Evolutionary conservation across 1,284 basidiomycete species (phyloP), one percentile per base, ranked within the genome.

Genomic region (Coriolopsis trogii): DNA sequence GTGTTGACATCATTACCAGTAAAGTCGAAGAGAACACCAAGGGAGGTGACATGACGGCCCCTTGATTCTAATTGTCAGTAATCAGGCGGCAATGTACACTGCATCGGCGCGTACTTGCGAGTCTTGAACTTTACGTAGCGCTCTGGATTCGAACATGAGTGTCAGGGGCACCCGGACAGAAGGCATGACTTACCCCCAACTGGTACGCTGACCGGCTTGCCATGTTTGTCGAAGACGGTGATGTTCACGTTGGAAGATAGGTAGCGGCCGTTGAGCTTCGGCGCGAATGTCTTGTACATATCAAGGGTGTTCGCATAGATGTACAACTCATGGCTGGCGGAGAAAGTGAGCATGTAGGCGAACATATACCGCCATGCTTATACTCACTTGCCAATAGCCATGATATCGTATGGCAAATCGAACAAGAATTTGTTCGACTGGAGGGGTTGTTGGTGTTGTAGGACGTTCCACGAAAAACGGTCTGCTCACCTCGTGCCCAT

Each of bases 191-290:
- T 65, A 76, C 83, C 80, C 43, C 89, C 88, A 44, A 91, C 78
- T 0, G 87, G 87, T 0, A 83, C 77, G 59, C 70, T 82, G 52
- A 78, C 71, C 3, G 60, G 59, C 16, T 80, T 73, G 23, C 77
- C 79, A 25, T 80, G 63, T 39, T 78, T 70, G 60, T 82, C 77
- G 8, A 74, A 59, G 8, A 91, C 64, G 0, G 90, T 93, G 62
- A 95, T 92, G 69, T 94, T 92, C 40, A 83, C 89, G 64, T 94
- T 95, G 3, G 87, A 91, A 0, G 91, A 85, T 37, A 95, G 73
- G 65, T 92, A 93, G 39, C 89, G 81, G 10, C 90, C 90, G 1
- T 80, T 76, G 70, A 87, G 77, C 46, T 80, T 73, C 2, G 90
- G 90, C 4, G 77, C 86, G 64, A 91, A 91, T 67, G 91, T 88